Base-by-base conservation (phyloP, 2,329 filamentous ascomycete genomes). In the Trichoderma gracile region DNA sequence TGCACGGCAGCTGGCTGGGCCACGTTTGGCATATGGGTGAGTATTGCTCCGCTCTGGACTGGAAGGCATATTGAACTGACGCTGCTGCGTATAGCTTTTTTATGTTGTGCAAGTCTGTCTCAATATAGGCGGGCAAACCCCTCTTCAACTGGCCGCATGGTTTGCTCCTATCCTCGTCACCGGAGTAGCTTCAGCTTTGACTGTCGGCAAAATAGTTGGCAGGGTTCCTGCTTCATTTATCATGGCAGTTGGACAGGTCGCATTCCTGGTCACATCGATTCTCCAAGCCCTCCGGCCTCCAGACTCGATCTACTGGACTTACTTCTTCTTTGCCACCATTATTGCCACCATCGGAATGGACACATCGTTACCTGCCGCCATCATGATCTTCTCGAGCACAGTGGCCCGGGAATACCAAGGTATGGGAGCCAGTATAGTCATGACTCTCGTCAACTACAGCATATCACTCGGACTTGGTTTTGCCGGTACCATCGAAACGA, bases 401-500 rank as follows among this genome's bases (percentile, higher is more conserved):
- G 78, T 83, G 0, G 71, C 76, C 14, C 77, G 75, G 62, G 74
- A 79, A 47, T 76, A 84, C 63, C 79, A 82, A 69, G 80, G 80
- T 4, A 77, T 82, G 12, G 80, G 75, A 0, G 79, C 78, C 10
- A 84, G 81, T 19, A 72, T 90, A 6, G 84, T 89, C 38, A 86
- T 82, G 64, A 89, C 87, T 0, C 79, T 88, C 12, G 84, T 90
- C 66, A 90, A 91, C 73, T 91, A 90, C 71, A 83, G 82, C 65
- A 89, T 91, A 40, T 86, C 85, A 1, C 73, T 90, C 3, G 86
- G 85, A 0, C 78, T 91, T 0, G 89, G 88, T 0, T 82, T 91
- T 52, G 87, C 87, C 0, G 87, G 86, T 0, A 89, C 86, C 0
- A 82, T 89, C 2, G 86, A 90, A 14, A 38, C 33, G 33, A 38